These are phyloP conservation scores for Persicaria tinctoria DNA, from an alignment of 148 eudicot genomes.

Conservation along the genomic window DNA sequence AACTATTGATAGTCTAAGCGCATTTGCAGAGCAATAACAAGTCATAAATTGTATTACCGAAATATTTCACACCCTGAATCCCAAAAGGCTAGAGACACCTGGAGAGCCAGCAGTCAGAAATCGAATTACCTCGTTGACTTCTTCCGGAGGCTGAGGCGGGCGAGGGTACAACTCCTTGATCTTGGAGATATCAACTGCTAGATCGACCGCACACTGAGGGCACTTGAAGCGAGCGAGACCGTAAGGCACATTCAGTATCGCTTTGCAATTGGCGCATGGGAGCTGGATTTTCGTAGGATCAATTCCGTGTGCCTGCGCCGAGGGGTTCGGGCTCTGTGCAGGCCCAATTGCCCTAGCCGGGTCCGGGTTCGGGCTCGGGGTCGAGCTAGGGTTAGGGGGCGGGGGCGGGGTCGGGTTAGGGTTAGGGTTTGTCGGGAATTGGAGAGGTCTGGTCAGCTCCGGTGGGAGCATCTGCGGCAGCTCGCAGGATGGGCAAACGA, in stretches of 20 bases:
- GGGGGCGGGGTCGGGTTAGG: constrained; percentile 21
- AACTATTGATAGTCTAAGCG: neutral
- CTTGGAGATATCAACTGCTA: constrained; percentile 68
- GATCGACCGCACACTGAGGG: constrained; percentile 74
- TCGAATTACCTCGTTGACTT: constrained; percentile 60
- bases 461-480: constrained; percentile 84
- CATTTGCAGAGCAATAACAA: neutral
- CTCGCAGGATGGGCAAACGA: constrained; percentile 72
- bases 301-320: constrained; percentile 61
- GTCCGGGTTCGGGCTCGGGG: constrained; percentile 19
- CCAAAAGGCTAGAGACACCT: neutral
- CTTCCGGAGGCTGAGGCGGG: constrained; percentile 46
- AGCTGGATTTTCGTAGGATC: constrained; percentile 83
- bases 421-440: constrained; percentile 26
- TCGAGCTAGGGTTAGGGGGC: constrained; percentile 22
- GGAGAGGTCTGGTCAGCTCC: constrained; percentile 23
- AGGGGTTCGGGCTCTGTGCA: constrained; percentile 23
- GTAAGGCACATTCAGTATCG: constrained; percentile 84
- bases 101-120: neutral
- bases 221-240: constrained; percentile 77
- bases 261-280: constrained; percentile 90
- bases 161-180: constrained; percentile 40
- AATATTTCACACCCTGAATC: neutral
- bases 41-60: neutral
- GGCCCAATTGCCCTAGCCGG: constrained; percentile 28